Conservation (phyloP, 106 monocot genomes). For the Acorus gramineus region DNA sequence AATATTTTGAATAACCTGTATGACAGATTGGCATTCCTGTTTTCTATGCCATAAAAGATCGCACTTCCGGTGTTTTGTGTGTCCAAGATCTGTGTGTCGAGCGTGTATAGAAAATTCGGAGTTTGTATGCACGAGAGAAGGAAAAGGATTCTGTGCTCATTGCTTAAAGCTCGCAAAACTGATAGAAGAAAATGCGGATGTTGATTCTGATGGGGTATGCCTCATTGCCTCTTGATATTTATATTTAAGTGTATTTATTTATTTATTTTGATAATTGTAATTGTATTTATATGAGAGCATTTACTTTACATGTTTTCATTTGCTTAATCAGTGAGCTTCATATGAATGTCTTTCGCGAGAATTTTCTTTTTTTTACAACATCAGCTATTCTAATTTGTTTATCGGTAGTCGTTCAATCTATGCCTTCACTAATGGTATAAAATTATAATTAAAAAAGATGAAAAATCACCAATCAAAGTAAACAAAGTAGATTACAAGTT, state of each 20-base stretch:
- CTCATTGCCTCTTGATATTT: neutral
- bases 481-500: no score
- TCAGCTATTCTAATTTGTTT: no score
- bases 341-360: no score
- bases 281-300: no score
- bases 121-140: slow-evolving; percentile 37
- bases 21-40: slow-evolving; percentile 66
- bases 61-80: slow-evolving; percentile 43
- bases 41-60: slow-evolving; percentile 38
- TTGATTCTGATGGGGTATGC: slow-evolving; percentile 59
- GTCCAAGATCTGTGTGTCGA: slow-evolving; percentile 46
- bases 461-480: no score
- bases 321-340: no score
- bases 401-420: no score
- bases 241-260: neutral
- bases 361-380: no score
- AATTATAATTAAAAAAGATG: no score
- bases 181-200: slow-evolving; percentile 49
- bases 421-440: no score
- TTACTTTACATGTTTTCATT: no score
- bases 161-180: slow-evolving; percentile 51
- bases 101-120: slow-evolving; percentile 31
- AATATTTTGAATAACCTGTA: neutral
- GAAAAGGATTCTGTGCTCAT: slow-evolving; percentile 51
- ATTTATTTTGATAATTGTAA: no score